phyloP scores from a whole-genome alignment of 768 basidiomycete species.

The Pholiota conissans region DNA sequence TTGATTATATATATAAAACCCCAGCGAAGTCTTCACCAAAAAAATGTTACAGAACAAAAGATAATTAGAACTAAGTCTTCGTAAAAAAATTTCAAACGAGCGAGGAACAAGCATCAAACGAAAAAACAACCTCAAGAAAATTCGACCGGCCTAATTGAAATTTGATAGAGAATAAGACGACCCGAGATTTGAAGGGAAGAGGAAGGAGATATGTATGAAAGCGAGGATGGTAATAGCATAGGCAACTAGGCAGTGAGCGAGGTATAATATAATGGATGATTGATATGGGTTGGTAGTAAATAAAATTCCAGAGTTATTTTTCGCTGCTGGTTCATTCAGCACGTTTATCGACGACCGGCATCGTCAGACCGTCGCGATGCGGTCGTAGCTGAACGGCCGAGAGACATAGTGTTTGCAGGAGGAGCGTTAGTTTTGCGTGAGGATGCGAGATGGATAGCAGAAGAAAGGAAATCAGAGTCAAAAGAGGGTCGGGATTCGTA shows the following conservation, averaged over 20 bases:
- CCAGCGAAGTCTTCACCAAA: not conserved
- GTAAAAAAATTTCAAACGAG: not conserved
- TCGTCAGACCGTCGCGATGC: slow-evolving; percentile 16
- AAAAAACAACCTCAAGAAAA: too few relatives aligned
- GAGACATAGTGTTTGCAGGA: not conserved
- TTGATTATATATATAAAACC: not conserved
- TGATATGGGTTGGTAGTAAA: not conserved
- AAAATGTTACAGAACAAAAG: not conserved
- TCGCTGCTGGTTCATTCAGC: not conserved
- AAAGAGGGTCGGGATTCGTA: slow-evolving; percentile 24
- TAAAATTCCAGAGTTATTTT: not conserved
- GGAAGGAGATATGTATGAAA: not conserved
- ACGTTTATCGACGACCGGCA: slow-evolving; percentile 9
- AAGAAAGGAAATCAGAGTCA: slow-evolving; percentile 43
- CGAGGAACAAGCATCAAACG: too few relatives aligned
- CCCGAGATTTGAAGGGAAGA: slow-evolving; percentile 2
- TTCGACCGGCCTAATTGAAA: too few relatives aligned
- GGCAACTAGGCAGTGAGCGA: slow-evolving; percentile 2
- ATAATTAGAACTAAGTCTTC: not conserved
- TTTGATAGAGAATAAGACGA: not conserved
- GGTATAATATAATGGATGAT: too few relatives aligned
- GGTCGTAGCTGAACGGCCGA: slow-evolving; percentile 5
- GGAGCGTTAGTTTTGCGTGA: slow-evolving; percentile 14
- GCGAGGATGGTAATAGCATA: slow-evolving; percentile 3
- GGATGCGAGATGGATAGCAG: slow-evolving; percentile 45